Base-by-base conservation (phyloP, 768 basidiomycete genomes). In the Mycena maculata region DNA sequence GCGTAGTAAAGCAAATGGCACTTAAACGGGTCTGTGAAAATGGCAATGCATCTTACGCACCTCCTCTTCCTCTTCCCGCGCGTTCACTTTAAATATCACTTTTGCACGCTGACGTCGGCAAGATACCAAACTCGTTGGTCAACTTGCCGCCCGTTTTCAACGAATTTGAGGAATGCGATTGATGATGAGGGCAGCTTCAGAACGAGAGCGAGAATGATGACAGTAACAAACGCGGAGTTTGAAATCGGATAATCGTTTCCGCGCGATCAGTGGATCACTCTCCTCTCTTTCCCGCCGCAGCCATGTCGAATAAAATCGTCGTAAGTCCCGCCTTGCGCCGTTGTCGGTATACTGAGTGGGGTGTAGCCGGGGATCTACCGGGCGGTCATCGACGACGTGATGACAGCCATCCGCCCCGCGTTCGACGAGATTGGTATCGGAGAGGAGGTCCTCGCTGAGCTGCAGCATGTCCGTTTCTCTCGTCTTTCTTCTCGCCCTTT, bases 361-460 rank as follows among this genome's bases (percentile, higher is more conserved):
- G 72, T 58, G 71, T 80, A 91, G 90, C 89, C 90, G 65, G 69
- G 75, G 54, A 86, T 89, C 52, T 94, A 94, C 77, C 88, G 92
- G 65, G 73, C 83, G 30, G 86, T 94, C 77, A 92, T 94, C 77
- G 90, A 92, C 84, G 90, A 92, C 72, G 91, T 92, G 58, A 87
- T 93, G 68, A 76, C 80, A n/a, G 81, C 81, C 70, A 86, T 92
- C 76, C 87, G 88, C 74, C 80, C 86, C 71, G 92, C 93, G 71
- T 94, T 93, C 74, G 92, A 92, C 69, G 90, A 91, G 71, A 89
- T 90, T 70, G 92, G 92, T 44, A 86, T 94, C 67, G 84, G 85
- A 69, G 86, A 92, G 72, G 88, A 89, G n/a, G 85, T 93, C 55
- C 80, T 93, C 25, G 81, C 83, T 27, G 86, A 88, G 41, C 80